A percentile compares a stretch with the other conserved stretches of the same genome.
These are phyloP conservation scores for Polytrichum formosum DNA, from an alignment of 225 moss, liverwort and hornwort species.

Conservation along the genomic window DNA sequence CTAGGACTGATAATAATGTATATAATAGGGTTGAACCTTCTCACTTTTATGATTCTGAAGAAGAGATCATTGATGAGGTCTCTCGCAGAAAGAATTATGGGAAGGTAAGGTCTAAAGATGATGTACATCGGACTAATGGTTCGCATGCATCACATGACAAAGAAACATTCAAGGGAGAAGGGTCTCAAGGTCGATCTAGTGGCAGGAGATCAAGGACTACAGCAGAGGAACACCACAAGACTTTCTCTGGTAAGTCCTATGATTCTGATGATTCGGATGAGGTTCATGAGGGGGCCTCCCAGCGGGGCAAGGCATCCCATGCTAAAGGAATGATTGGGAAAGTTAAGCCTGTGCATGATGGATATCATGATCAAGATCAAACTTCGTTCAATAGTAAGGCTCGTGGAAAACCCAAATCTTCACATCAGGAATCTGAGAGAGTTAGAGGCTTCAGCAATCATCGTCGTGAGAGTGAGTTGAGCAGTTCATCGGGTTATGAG, in stretches of 20 bases:
- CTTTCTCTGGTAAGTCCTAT: background rate
- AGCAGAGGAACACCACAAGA: background rate
- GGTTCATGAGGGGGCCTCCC: background rate
- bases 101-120: slow-evolving; percentile 1
- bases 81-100: background rate
- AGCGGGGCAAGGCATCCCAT: background rate
- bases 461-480: background rate
- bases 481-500: slow-evolving; percentile 1
- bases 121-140: background rate
- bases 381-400: too few relatives aligned
- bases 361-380: too few relatives aligned
- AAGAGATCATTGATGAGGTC: background rate
- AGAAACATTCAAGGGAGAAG: background rate
- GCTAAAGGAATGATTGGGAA: too few relatives aligned
- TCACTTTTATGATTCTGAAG: background rate
- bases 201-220: background rate
- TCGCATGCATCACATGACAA: background rate
- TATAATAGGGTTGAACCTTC: background rate
- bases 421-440: background rate
- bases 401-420: background rate
- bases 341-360: too few relatives aligned
- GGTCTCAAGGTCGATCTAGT: slow-evolving; percentile 5
- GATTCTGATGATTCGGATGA: background rate
- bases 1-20: background rate
- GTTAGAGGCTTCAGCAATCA: background rate